Conservation (phyloP, 2,329 filamentous ascomycete species). For the Hansfordia pulvinata region DNA sequence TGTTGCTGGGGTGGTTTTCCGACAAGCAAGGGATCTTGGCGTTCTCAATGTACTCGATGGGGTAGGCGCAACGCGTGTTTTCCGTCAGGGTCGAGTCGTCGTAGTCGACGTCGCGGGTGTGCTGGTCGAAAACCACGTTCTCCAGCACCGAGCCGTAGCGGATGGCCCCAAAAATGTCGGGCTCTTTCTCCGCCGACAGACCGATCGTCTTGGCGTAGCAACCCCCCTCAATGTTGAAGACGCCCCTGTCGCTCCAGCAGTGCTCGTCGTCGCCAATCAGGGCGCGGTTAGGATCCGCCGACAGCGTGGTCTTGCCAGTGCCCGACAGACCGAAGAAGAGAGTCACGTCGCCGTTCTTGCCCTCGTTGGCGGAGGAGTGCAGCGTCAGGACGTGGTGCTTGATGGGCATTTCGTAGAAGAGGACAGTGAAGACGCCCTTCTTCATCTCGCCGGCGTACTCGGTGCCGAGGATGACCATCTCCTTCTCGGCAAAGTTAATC, state of each 20-base stretch:
- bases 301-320: conserved; percentile 96
- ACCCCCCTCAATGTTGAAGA: conserved; percentile 99
- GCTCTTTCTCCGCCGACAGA: conserved; percentile 95
- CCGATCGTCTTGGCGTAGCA: conserved; percentile 99
- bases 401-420: conserved; percentile 99
- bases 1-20: conserved; percentile 82
- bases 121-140: conserved; percentile 95
- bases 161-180: conserved; percentile 93
- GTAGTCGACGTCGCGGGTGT: conserved; percentile 85
- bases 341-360: conserved; percentile 84
- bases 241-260: conserved; percentile 92
- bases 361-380: conserved; percentile 97
- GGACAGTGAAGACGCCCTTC: conserved; percentile 96
- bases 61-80: conserved; percentile 97
- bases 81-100: conserved; percentile 90
- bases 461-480: conserved; percentile 99
- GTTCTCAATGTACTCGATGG: conserved; percentile 97
- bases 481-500: conserved; percentile 98
- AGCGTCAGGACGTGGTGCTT: conserved; percentile 98
- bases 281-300: conserved; percentile 89
- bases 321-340: conserved; percentile 99
- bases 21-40: conserved; percentile 96
- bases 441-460: conserved; percentile 98
- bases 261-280: conserved; percentile 98
- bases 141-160: conserved; percentile 93